Evolutionary conservation across 805 yeast genomes (phyloP).

Genomic region (Metschnikowia kunwiensis): DNA sequence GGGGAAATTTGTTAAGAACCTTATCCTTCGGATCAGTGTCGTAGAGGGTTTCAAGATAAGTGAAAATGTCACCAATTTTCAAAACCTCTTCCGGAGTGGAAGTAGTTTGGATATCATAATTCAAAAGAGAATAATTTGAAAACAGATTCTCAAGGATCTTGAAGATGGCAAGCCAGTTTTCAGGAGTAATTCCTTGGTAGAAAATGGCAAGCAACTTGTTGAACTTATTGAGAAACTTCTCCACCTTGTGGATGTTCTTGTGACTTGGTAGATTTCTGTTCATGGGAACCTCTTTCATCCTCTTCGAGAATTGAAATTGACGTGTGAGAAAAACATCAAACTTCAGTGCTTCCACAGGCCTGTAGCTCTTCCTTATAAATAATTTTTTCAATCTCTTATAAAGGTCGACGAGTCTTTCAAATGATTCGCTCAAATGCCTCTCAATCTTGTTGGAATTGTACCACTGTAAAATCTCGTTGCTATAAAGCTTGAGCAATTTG

Average conservation of each 20-base stretch:
- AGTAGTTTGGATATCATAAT: slow-evolving; percentile 43
- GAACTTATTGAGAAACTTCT: slow-evolving; percentile 58
- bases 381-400: slow-evolving; percentile 66
- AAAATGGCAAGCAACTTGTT: slow-evolving; percentile 60
- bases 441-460: slow-evolving; percentile 43
- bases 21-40: slow-evolving; percentile 43
- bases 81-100: slow-evolving; percentile 52
- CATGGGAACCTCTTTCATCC: slow-evolving; percentile 45
- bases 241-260: slow-evolving; percentile 48
- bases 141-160: slow-evolving; percentile 72
- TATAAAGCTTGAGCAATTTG: slow-evolving; percentile 62
- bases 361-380: slow-evolving; percentile 67
- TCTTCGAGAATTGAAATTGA: slow-evolving; percentile 41
- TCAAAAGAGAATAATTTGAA: slow-evolving; percentile 56
- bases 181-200: slow-evolving; percentile 53
- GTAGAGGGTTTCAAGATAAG: slow-evolving; percentile 61
- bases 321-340: slow-evolving; percentile 37
- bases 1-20: slow-evolving; percentile 53
- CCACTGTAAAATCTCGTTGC: slow-evolving; percentile 58
- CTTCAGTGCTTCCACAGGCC: slow-evolving; percentile 49
- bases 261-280: slow-evolving; percentile 46
- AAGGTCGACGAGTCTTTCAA: slow-evolving; percentile 41
- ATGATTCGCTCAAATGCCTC: slow-evolving; percentile 30
- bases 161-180: slow-evolving; percentile 77
- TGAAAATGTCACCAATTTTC: slow-evolving; percentile 63